A percentile compares a stretch with the other conserved stretches of the same genome.
These are phyloP conservation scores for Acacia crassicarpa DNA, from an alignment of 306 rosid species.

Conservation along the genomic window DNA sequence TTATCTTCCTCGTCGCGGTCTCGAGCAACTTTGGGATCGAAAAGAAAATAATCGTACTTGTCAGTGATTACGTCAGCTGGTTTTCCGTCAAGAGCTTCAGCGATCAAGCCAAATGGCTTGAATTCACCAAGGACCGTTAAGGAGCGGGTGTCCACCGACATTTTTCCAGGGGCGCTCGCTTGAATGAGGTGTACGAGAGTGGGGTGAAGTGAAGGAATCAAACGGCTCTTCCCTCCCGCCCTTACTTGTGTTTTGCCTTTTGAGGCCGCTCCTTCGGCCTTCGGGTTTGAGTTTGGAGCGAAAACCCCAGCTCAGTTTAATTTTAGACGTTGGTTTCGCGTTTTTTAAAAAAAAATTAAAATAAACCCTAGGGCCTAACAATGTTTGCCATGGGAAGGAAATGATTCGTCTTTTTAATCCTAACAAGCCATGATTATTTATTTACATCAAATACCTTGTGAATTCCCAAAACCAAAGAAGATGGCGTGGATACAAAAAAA, in stretches of 20 bases:
- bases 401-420: neutral
- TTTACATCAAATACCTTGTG: neutral
- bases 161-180: constrained; percentile 2
- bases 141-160: constrained; percentile 68
- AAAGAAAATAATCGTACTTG: constrained; percentile 81
- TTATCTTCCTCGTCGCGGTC: constrained; percentile 59
- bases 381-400: neutral
- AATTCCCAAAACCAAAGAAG: no score
- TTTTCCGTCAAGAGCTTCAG: constrained; percentile 92
- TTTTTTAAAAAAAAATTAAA: neutral
- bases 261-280: neutral
- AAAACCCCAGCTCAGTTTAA: neutral
- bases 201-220: neutral
- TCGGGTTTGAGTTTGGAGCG: neutral
- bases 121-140: constrained; percentile 88
- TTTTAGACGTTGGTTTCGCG: neutral
- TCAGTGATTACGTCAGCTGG: constrained; percentile 53
- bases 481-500: no score
- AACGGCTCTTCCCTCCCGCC: neutral
- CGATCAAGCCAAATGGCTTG: constrained; percentile 92
- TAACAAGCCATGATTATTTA: neutral
- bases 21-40: constrained; percentile 71
- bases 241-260: neutral
- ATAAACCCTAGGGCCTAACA: neutral
- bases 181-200: neutral